phyloP scores from a whole-genome alignment of 495 filamentous ascomycete genomes.

The Glonium stellatum region DNA sequence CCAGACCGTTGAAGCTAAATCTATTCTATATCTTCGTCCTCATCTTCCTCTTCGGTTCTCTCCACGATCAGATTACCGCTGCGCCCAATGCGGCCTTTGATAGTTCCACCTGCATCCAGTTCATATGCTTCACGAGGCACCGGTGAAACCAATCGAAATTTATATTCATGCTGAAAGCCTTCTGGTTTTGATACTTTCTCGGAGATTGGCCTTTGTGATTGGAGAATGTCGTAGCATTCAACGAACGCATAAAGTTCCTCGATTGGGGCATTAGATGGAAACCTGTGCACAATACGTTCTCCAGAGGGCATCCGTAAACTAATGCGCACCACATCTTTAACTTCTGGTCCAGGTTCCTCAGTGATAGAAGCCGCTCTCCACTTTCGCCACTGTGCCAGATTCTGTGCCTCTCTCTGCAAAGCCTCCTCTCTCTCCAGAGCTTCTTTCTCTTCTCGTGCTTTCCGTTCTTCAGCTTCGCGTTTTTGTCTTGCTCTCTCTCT shows the following conservation, averaged over 20 bases:
- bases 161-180: constrained; percentile 69
- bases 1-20: neutral
- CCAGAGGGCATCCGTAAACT: constrained; percentile 70
- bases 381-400: constrained; percentile 64
- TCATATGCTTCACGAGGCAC: constrained; percentile 76
- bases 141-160: constrained; percentile 71
- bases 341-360: constrained; percentile 57
- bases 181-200: constrained; percentile 47
- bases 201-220: constrained; percentile 32
- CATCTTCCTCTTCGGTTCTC: constrained; percentile 49
- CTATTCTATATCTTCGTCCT: constrained; percentile 24
- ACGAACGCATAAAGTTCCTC: constrained; percentile 96
- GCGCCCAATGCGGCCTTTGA: constrained; percentile 66
- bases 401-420: constrained; percentile 49
- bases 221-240: constrained; percentile 72
- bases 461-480: constrained; percentile 65
- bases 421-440: constrained; percentile 57
- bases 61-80: constrained; percentile 90
- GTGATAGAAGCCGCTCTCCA: constrained; percentile 67
- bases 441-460: constrained; percentile 55
- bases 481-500: constrained; percentile 68
- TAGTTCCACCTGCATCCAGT: constrained; percentile 53
- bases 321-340: constrained; percentile 68
- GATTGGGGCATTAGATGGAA: constrained; percentile 54
- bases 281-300: constrained; percentile 68